Percentiles rank a stretch among this genome's conserved stretches.
These are phyloP conservation scores for Abrus precatorius DNA, from an alignment of 306 rosid species.

Conservation along the genomic window DNA sequence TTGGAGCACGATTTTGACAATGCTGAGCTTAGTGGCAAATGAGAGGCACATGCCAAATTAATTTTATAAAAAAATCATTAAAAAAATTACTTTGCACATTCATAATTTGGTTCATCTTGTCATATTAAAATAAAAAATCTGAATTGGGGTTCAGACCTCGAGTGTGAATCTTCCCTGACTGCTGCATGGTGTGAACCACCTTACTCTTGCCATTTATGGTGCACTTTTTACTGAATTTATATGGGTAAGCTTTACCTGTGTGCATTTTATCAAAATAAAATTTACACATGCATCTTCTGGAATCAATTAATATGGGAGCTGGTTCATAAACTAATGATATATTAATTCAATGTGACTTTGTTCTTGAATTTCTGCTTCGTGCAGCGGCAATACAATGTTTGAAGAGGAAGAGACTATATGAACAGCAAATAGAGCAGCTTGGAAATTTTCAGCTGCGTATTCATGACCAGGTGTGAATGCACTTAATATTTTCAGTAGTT, in stretches of 20 bases:
- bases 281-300: not conserved
- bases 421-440: slow-evolving; percentile 97
- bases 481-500: slow-evolving; percentile 19
- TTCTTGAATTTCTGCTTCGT: slow-evolving; percentile 40
- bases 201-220: not conserved
- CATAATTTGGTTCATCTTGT: not conserved
- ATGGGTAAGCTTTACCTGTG: slow-evolving; percentile 3
- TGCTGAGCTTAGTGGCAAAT: not conserved
- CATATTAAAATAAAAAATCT: not conserved
- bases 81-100: not conserved
- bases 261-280: not conserved
- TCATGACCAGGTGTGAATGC: slow-evolving; percentile 85
- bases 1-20: not conserved
- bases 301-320: slow-evolving; percentile 10
- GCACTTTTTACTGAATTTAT: slow-evolving; percentile 1
- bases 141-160: not conserved
- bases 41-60: not conserved
- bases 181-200: not conserved
- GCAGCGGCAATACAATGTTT: slow-evolving; percentile 97
- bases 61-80: not conserved
- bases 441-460: slow-evolving; percentile 97
- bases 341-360: not conserved
- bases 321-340: not conserved
- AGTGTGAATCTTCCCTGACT: not conserved
- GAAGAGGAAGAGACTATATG: slow-evolving; percentile 94